Evolutionary conservation across 768 basidiomycete species (phyloP).

Genomic region (Clitopilus passeckerianus): DNA sequence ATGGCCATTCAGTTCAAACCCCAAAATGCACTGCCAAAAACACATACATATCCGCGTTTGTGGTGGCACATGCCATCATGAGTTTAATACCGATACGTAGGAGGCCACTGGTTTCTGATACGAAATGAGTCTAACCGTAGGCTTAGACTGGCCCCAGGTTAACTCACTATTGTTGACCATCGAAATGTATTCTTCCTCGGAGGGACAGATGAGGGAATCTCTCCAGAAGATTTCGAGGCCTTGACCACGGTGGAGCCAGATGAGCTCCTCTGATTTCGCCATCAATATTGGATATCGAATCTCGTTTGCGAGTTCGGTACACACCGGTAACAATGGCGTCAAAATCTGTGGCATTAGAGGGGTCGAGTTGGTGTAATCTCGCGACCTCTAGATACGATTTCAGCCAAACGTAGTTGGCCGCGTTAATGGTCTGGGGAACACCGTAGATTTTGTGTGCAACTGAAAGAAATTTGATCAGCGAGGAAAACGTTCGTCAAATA

Average conservation of each 20-base stretch:
- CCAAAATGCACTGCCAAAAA: not conserved
- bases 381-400: conserved; percentile 85
- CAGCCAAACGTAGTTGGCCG: conserved; percentile 96
- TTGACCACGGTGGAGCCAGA: conserved; percentile 89
- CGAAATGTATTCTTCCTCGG: conserved; percentile 87
- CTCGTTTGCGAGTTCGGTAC: no score
- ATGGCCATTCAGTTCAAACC: not conserved
- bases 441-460: conserved; percentile 98
- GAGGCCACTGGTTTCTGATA: conserved; percentile 87
- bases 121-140: not conserved
- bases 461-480: conserved; percentile 25
- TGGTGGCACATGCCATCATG: conserved; percentile 88
- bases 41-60: conserved; percentile 52
- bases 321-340: conserved; percentile 46
- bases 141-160: not conserved
- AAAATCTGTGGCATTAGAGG: conserved; percentile 16
- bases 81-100: conserved; percentile 90
- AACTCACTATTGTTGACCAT: conserved; percentile 94
- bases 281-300: not conserved
- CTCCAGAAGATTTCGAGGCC: conserved; percentile 94
- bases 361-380: conserved; percentile 34
- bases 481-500: conserved; percentile 5
- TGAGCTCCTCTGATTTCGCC: conserved; percentile 45
- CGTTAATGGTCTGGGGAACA: conserved; percentile 94
- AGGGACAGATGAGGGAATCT: conserved; percentile 86